Conservation (phyloP, 225 moss, liverwort and hornwort species). For the Antitrichia curtipendula region DNA sequence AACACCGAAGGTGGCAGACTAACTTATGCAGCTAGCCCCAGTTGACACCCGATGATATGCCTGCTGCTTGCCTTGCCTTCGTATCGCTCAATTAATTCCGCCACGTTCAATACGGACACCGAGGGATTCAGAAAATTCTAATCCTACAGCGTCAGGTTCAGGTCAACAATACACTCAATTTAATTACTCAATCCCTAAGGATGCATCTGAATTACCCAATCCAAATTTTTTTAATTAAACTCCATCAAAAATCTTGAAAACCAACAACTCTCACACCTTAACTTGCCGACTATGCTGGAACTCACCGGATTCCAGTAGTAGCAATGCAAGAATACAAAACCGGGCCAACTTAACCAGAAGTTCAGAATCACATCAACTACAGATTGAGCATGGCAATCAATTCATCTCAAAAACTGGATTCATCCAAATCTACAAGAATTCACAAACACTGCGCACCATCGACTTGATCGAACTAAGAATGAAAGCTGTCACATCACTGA, state of each 20-base stretch:
- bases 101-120: too few relatives aligned
- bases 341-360: neutral
- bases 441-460: neutral
- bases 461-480: neutral
- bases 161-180: neutral
- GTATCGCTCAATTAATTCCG: neutral
- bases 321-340: neutral
- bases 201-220: neutral
- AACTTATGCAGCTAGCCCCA: neutral
- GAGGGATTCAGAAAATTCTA: neutral
- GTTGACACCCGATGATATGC: neutral
- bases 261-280: neutral
- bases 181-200: neutral
- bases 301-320: neutral
- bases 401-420: neutral
- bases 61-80: neutral
- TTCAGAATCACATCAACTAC: neutral
- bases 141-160: neutral
- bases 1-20: neutral
- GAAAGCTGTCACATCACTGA: neutral
- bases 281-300: neutral
- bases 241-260: neutral
- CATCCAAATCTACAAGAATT: neutral
- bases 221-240: neutral
- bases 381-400: neutral